Evolutionary conservation across 1,284 basidiomycete species (phyloP).

Genomic region (Moesziomyces parantarcticus): DNA sequence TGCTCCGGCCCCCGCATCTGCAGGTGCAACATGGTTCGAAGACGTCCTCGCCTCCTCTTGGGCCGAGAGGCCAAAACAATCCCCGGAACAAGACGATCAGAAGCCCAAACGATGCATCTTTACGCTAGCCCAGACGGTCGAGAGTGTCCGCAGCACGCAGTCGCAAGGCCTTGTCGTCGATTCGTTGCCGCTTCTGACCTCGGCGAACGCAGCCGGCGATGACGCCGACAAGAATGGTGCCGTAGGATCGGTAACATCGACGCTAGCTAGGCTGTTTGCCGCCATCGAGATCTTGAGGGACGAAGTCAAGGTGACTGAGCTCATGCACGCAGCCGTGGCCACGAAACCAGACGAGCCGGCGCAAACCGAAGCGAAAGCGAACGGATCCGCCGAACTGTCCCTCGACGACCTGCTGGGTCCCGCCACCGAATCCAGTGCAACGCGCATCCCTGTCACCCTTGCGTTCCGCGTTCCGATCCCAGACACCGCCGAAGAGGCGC

Average conservation of each 20-base stretch:
- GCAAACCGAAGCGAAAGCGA: background rate
- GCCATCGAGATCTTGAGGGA: slow-evolving; percentile 42
- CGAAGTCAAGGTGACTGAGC: slow-evolving; percentile 43
- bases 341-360: slow-evolving; percentile 9
- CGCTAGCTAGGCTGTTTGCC: slow-evolving; percentile 33
- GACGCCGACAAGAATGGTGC: slow-evolving; percentile 24
- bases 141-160: slow-evolving; percentile 35
- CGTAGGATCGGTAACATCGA: slow-evolving; percentile 3
- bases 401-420: slow-evolving; percentile 33
- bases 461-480: slow-evolving; percentile 30
- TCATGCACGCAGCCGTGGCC: slow-evolving; percentile 37
- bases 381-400: slow-evolving; percentile 5
- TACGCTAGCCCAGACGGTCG: slow-evolving; percentile 30
- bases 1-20: background rate
- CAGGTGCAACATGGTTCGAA: slow-evolving; percentile 41
- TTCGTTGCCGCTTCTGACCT: slow-evolving; percentile 25
- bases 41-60: slow-evolving; percentile 38
- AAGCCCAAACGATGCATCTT: slow-evolving; percentile 30
- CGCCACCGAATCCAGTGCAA: background rate
- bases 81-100: background rate
- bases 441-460: slow-evolving; percentile 34
- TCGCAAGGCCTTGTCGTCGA: slow-evolving; percentile 46
- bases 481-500: slow-evolving; percentile 16
- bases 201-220: background rate
- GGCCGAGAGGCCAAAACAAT: slow-evolving; percentile 13